Evolutionary conservation across 140 eudicot genomes (phyloP).

Genomic region (Anethum foeniculum): DNA sequence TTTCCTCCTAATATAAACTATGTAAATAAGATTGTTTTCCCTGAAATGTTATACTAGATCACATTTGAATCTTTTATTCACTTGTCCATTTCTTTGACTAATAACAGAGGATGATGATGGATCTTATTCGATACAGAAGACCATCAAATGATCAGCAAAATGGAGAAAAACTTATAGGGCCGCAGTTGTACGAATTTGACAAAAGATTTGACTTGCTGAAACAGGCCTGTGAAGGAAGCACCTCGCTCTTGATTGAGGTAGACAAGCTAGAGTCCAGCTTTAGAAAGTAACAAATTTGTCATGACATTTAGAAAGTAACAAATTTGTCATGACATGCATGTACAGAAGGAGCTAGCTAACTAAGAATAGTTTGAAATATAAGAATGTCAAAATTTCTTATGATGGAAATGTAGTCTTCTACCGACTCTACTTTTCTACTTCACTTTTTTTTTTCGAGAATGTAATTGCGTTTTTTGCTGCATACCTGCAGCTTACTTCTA

Average conservation of each 20-base stretch:
- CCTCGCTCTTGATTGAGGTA: neutral
- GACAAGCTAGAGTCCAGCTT: conserved; percentile 1
- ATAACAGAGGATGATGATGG: conserved; percentile 46
- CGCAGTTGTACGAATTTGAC: conserved; percentile 1
- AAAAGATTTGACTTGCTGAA: conserved; percentile 44
- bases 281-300: neutral
- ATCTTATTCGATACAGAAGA: conserved; percentile 42
- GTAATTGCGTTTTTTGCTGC: neutral
- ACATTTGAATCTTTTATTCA: neutral
- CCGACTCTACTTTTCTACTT: neutral
- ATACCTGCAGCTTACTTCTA: neutral
- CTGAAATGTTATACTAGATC: neutral
- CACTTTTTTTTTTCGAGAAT: neutral
- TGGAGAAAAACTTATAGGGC: conserved; percentile 9
- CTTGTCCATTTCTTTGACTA: neutral
- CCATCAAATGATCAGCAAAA: conserved; percentile 12
- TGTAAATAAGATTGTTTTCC: neutral
- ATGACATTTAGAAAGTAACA: neutral
- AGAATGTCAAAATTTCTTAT: neutral
- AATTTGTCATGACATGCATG: neutral
- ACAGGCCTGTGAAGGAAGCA: conserved; percentile 44
- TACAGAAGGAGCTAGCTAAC: neutral
- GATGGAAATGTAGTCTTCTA: conserved; percentile 5
- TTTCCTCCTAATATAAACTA: neutral
- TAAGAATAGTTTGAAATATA: neutral